Evolutionary conservation across 768 basidiomycete genomes (phyloP), one percentile per base, ranked within the genome.

Genomic region (Naganishia vaughanmartiniae): DNA sequence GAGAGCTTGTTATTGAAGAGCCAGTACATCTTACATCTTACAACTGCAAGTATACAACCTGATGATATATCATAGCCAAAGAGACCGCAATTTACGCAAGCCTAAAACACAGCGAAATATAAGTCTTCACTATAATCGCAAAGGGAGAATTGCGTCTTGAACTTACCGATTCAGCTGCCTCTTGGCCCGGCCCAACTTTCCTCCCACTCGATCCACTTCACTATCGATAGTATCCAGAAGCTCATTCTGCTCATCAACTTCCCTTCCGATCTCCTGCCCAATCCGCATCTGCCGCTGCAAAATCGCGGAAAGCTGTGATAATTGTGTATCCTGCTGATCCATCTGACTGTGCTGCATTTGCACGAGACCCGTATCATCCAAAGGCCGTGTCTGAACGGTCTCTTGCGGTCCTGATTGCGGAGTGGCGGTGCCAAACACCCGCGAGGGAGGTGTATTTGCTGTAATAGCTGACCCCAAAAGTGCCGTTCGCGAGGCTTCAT

Each of bases 171-270:
- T 91, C 83, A 96, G 79, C 81, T 93, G 88, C 80, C 87, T 88
- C 83, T 90, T 92, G 24, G 93, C 87, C 24, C 84, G 82, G n/a
- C 86, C 85, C 68, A 98, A 84, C 83, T 93, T 94, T 48, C 85
- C 85, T 42, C 89, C 89, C 1, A 90, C 89, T 30, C 83, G 82
- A 78, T 94, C 92, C 36, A 95, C 89, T 19, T 91, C 89, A 51
- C 84, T 81, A 9, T 87, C 84, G 72, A 98, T 82, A 78, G 87
- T 87, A 78, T 96, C 92, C 76, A 98, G 81, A 81, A 94, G 81
- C 76, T 93, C 92, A 74, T 88, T 93, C 80, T 98, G 95, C 71
- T 87, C 81, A 14, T 84, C 84, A 73, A 98, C 87, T 81, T 98
- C 95, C 60, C 84, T 85, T 60, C 86, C 85, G 70, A 98, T 96